These are phyloP conservation scores for Ophiocordyceps unilateralis DNA, from an alignment of 2,329 filamentous ascomycete species.

Conservation along the genomic window DNA sequence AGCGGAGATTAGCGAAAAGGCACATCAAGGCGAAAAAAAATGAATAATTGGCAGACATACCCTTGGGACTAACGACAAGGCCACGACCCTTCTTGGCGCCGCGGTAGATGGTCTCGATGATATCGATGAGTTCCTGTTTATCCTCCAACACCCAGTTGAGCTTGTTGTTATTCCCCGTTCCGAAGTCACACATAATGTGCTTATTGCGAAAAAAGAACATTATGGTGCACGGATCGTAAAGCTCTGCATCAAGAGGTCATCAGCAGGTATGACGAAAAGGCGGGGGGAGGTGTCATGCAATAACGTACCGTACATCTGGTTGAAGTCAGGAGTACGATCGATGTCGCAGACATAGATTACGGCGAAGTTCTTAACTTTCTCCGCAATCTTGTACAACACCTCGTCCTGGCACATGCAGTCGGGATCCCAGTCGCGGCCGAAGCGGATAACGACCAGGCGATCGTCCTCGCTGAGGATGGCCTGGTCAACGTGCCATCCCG, in stretches of 20 bases:
- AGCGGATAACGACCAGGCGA: constrained; percentile 81
- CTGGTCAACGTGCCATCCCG: constrained; percentile 97
- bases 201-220: constrained; percentile 98
- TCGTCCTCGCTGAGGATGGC: constrained; percentile 81
- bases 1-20: constrained; percentile 1
- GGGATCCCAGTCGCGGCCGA: constrained; percentile 68
- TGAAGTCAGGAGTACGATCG: constrained; percentile 82
- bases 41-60: constrained; percentile 3
- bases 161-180: constrained; percentile 98
- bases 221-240: constrained; percentile 82
- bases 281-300: not conserved
- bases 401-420: constrained; percentile 70
- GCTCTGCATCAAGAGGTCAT: constrained; percentile 24
- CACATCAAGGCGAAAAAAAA: not conserved
- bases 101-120: constrained; percentile 92
- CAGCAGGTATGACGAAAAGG: not conserved
- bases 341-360: constrained; percentile 90
- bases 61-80: constrained; percentile 92
- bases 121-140: constrained; percentile 97
- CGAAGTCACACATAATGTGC: constrained; percentile 97
- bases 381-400: constrained; percentile 84
- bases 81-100: constrained; percentile 97
- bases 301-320: constrained; percentile 65
- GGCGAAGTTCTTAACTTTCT: constrained; percentile 84
- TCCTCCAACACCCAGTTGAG: constrained; percentile 88